A percentile compares a stretch with the other conserved stretches of the same genome.
These are phyloP conservation scores for Wolfiporia cocos DNA, from an alignment of 1,284 basidiomycete species.

Conservation along the genomic window DNA sequence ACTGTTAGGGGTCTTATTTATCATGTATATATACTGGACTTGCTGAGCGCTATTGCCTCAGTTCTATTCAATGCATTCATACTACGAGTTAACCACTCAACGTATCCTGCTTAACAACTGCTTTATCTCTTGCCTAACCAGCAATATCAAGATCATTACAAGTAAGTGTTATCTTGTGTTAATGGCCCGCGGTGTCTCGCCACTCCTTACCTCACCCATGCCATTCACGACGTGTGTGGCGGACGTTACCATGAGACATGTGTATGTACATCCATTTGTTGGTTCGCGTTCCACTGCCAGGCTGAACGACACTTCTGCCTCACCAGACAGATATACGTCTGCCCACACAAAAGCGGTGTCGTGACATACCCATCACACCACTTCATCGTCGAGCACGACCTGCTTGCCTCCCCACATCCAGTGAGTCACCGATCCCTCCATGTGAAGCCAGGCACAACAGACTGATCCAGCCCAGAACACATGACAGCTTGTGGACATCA, in stretches of 20 bases:
- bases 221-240: constrained; percentile 34
- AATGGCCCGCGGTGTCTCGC: constrained; percentile 23
- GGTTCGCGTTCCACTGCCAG: neutral
- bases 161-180: too few species aligned
- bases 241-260: constrained; percentile 58
- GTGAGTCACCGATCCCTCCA: constrained; percentile 34
- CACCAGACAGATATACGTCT: constrained; percentile 66
- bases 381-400: constrained; percentile 63
- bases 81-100: too few species aligned
- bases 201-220: constrained; percentile 19
- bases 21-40: too few species aligned
- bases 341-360: constrained; percentile 60
- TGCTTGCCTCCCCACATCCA: constrained; percentile 40
- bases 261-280: constrained; percentile 39
- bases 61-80: too few species aligned
- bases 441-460: neutral
- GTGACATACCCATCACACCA: constrained; percentile 58
- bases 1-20: too few species aligned
- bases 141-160: too few species aligned
- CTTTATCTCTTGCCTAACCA: too few species aligned
- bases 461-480: constrained; percentile 33
- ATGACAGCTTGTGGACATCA: constrained; percentile 44
- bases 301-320: too few species aligned
- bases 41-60: too few species aligned
- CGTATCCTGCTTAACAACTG: too few species aligned